Base-by-base conservation (phyloP, 2,329 filamentous ascomycete species). In the Ophiostoma populinum region DNA sequence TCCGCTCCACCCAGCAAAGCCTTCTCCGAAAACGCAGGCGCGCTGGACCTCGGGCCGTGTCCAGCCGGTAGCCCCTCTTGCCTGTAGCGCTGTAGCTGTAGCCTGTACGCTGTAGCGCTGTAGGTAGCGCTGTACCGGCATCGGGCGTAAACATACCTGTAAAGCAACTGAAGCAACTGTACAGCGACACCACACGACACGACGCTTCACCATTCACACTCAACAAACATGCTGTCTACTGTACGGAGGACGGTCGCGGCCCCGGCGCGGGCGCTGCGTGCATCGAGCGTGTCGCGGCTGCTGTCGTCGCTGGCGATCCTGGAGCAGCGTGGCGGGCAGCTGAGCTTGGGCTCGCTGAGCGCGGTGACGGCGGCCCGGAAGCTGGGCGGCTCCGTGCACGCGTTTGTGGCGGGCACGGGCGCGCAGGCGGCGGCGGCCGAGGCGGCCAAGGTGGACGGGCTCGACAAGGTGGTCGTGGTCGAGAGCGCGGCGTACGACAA, bases 401-500 rank as follows among this genome's bases (percentile, higher is more conserved):
- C 69, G 12, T 90, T 98, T 48, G 61, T 95, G 35, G 90, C 90
- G 21, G 90, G 90, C 18, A 70, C 65, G 48, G 79, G 74, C 49
- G 75, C 80, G 45, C 81, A 85, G 58, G 51, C 57, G 36, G 78
- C 75, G 6, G 90, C 86, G 35, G 75, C 80, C 38, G 75, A 92
- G 58, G 85, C 80, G 17, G 80, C 85, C 43, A 92, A 92, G 59
- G 76, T 92, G 25, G 74, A 82, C 45, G 90, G 90, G 19, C 60
- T 98, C 26, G 83, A 92, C 49, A 95, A 94, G 65, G 72, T 98
- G 42, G 70, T 98, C 47, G 75, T 73, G 27, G 76, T 95, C 15
- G 81, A 94, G 44, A 95, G 83, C 57, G 73, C 63, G 36, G 80
- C 82, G 34, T 98, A 98, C 52, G 86, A 95, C 51, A 92, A 73